Conservation (phyloP, 495 filamentous ascomycete genomes). For the Niebla homalea region DNA sequence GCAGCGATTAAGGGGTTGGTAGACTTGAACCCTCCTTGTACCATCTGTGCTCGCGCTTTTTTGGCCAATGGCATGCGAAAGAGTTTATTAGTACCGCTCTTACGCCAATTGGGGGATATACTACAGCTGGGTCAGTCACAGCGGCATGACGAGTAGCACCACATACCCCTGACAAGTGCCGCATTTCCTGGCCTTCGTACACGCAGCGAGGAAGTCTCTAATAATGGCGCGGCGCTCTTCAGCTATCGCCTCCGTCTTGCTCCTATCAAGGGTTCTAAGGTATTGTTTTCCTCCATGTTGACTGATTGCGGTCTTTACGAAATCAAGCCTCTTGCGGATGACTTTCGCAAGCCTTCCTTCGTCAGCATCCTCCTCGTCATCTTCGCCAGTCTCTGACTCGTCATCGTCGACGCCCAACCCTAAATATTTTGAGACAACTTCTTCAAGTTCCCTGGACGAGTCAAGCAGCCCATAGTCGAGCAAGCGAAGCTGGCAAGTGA, state of each 20-base stretch:
- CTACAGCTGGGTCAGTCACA: constrained; percentile 21
- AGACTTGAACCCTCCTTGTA: constrained; percentile 51
- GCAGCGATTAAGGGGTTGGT: constrained; percentile 45
- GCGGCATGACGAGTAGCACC: not conserved
- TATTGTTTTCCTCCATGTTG: constrained; percentile 31
- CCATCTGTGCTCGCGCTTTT: constrained; percentile 63
- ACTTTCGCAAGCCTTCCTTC: constrained; percentile 45
- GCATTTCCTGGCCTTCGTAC: constrained; percentile 54
- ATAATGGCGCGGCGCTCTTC: constrained; percentile 61
- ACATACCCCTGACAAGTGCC: constrained; percentile 55
- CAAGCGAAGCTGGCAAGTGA: constrained; percentile 72
- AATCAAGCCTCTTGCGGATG: constrained; percentile 42
- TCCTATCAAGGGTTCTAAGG: constrained; percentile 39
- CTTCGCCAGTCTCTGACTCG: constrained; percentile 17
- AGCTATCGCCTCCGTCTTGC: constrained; percentile 68
- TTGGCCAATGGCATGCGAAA: constrained; percentile 65
- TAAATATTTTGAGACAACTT: constrained; percentile 22
- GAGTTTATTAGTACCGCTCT: constrained; percentile 81
- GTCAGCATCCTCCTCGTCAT: constrained; percentile 38
- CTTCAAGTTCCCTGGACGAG: constrained; percentile 55
- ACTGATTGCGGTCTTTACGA: constrained; percentile 53
- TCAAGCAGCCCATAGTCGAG: constrained; percentile 72
- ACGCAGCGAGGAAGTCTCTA: constrained; percentile 63
- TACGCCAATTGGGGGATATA: constrained; percentile 65
- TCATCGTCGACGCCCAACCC: constrained; percentile 17